Evolutionary conservation across 2,329 filamentous ascomycete genomes (phyloP).

Genomic region (Aspergillus novoparasiticus): DNA sequence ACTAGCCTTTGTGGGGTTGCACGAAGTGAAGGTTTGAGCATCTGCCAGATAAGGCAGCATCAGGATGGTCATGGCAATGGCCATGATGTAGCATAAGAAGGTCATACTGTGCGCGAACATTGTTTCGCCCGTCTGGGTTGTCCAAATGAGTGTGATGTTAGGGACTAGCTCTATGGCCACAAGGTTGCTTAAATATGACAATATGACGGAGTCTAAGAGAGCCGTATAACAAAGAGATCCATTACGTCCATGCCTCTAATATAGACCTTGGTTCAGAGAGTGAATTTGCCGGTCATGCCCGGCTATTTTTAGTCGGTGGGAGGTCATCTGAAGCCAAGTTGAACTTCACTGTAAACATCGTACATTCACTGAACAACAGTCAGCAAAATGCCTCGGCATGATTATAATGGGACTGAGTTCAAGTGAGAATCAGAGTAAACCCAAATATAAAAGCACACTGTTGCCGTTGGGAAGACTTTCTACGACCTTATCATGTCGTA

Average conservation of each 20-base stretch:
- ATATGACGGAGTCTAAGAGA: neutral
- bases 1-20: neutral
- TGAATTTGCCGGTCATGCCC: neutral
- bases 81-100: neutral
- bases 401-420: too few relatives aligned
- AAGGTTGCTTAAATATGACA: neutral
- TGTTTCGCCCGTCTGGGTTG: neutral
- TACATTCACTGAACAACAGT: neutral
- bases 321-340: neutral
- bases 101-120: neutral
- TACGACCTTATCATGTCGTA: neutral
- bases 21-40: conserved; percentile 3
- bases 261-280: neutral
- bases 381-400: neutral
- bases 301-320: neutral
- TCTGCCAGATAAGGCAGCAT: neutral
- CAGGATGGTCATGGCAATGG: neutral
- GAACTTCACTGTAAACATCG: neutral
- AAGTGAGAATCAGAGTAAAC: too few relatives aligned
- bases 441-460: neutral
- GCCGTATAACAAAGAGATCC: neutral
- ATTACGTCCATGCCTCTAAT: too few relatives aligned
- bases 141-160: neutral
- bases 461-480: neutral
- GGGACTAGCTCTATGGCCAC: neutral